Base-by-base conservation (phyloP, 306 rosid species). In the Urtica urens region DNA sequence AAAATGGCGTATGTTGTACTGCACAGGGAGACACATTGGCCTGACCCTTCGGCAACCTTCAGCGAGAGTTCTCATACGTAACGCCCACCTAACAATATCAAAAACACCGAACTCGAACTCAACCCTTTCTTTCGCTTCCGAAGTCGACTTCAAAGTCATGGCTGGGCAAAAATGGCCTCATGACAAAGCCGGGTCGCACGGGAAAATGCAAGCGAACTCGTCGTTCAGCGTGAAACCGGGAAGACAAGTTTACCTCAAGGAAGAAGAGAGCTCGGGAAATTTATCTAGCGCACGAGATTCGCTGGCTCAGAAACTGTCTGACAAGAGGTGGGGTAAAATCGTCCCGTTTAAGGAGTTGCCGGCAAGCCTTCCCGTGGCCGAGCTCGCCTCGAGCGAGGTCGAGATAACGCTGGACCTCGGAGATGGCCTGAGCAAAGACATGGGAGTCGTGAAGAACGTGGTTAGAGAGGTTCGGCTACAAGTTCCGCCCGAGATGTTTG, bases 11-110 rank as follows among this genome's bases (percentile, higher is more conserved):
- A 70, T 88, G 11, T 60, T 88, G 55, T 88, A 84, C 68, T 78
- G 84, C 61, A 88, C 97, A 0, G 97, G 97, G 64, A 84, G 34
- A 83, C 97, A 88, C 76, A 70, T 88, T 1, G 97, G 95, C 26
- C 70, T 84, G 57, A 81, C 93, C 58, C 76, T 88, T 49, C 83
- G 97, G 49, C 82, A 88, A 55, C 93, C 97, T 29, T 77, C 88
- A 30, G 58, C 72, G 10, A 80, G 81, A 16, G 97, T 68, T 46
- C 97, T 88, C 52, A 69, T 90, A 1, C 77, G 87, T 30, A 70
- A 84, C 6, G 90, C 82, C 68, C 76, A 73, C 69, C 75, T 90
- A 38, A 70, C 79, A 0, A 81, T 84, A 46, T 50, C 53, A 37
- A 74, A 85, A 69, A 63, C 37, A 53, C 71, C 94, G 1, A 66